Base-by-base conservation (phyloP, 768 basidiomycete species). In the Mycena rebaudengoi region DNA sequence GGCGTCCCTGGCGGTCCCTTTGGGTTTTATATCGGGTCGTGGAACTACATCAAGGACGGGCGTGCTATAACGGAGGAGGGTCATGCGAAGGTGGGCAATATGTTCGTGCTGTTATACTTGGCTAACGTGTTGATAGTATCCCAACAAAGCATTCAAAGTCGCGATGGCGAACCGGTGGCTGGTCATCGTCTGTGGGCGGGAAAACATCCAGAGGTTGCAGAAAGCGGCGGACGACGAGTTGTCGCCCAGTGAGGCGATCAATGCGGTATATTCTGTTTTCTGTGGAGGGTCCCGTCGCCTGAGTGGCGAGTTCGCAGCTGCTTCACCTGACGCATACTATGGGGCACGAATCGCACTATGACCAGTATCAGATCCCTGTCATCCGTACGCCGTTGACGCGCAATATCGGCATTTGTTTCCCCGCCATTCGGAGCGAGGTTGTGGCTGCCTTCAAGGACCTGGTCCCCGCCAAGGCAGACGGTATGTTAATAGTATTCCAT, bases 361-460 rank as follows among this genome's bases (percentile, higher is more conserved):
- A 77, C 41, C 73, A 69, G 3, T 78, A 75, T 48, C 79, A 81
- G 37, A 45, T 75, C 11, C 54, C 70, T 4, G 71, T 78, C 7
- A 70, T 82, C 25, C 74, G 73, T 4, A 69, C 71, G 0, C 64
- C 70, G 16, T 64, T 82, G 33, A 80, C 80, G 7, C 71, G 83
- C 10, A 81, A 79, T 48, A 71, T 86, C 7, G 76, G 71, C 0
- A 58, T 52, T 2, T 63, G 80, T 3, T 81, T 80, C 60, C 74
- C 78, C 1, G 76, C 78, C 20, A 68, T 88, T 14, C 76, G 74
- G 10, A 79, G 84, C 21, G 88, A 89, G 61, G 72, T 86, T 26
- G 43, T 68, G 1, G 53, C 70, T 0, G 75, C 85, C 1, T 82
- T 86, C 50, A 66, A 71, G 3, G 82, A 82, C 0, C 66, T 74